These are phyloP conservation scores for Diddensiella santjacobensis DNA, from an alignment of 805 yeast species.

Conservation along the genomic window DNA sequence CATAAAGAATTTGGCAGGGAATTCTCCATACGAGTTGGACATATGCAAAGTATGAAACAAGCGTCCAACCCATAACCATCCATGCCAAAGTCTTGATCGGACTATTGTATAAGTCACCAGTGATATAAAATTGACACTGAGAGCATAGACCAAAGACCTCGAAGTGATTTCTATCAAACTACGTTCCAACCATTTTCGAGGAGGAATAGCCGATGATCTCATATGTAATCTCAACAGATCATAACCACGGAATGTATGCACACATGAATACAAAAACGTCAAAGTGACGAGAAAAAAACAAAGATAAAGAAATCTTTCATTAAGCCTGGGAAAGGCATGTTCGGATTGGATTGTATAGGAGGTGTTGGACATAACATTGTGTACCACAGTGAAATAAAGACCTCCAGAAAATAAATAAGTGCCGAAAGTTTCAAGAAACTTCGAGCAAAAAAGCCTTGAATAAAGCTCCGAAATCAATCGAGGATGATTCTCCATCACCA, in stretches of 20 bases:
- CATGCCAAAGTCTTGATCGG: conserved; percentile 19
- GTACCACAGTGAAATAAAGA: conserved; percentile 11
- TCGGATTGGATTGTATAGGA: conserved; percentile 11
- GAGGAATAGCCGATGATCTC: not conserved
- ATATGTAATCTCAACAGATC: conserved; percentile 15
- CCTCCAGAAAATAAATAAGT: conserved; percentile 7
- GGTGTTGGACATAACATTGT: conserved; percentile 10
- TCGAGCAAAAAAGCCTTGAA: not conserved
- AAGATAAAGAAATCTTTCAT: conserved; percentile 6
- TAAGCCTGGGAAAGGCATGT: conserved; percentile 7
- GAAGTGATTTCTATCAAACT: not conserved
- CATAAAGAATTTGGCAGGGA: conserved; percentile 20
- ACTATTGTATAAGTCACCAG: conserved; percentile 19
- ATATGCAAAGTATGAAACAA: conserved; percentile 15
- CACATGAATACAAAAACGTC: conserved; percentile 9
- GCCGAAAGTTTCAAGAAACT: conserved; percentile 2
- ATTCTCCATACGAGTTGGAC: conserved; percentile 16
- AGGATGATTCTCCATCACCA: conserved; percentile 12
- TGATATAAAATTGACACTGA: conserved; percentile 11
- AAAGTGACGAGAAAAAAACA: not conserved
- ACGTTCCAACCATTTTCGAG: not conserved
- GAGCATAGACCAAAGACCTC: conserved; percentile 2
- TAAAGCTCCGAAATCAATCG: conserved; percentile 8
- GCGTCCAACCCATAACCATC: conserved; percentile 13
- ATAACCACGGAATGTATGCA: conserved; percentile 13